Base-by-base conservation (phyloP, 1,284 basidiomycete species). In the Malassezia globosa region DNA sequence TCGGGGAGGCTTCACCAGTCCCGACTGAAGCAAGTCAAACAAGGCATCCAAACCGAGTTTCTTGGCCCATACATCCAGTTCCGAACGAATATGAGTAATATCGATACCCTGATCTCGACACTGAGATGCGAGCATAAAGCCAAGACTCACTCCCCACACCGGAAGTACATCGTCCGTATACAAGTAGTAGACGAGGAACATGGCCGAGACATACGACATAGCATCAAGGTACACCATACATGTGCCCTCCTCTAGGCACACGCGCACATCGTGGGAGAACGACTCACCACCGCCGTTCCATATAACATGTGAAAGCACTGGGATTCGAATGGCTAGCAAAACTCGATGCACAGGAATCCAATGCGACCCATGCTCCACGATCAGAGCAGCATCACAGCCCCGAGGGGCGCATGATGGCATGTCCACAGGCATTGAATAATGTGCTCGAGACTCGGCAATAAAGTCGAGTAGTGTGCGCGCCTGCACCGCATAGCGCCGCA, bases 91-190 rank as follows among this genome's bases (percentile, higher is more conserved):
- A 0, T 60, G 66, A 46, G 74, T 74, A 2, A 86, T 72, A 48
- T 90, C 83, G 7, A 72, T 55, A 71, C 82, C 87, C 75, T 38
- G 77, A 73, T 16, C 18, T 1, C 60, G 60, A 14, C 78, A 72
- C 5, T 75, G 69, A 4, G 65, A 65, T 37, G 76, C 75, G 2
- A 84, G 73, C 1, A 75, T 72, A 1, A 74, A 64, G 1, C 76
- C 75, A 8, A 95, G 76, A 10, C 87, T 81, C 10, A 78, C 76
- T 63, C 95, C 89, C 87, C 88, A 94, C 5, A 92, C 68, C 0
- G 87, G 80, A 6, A 85, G 77, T 0, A 90, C 71, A 23, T 82
- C 79, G 69, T 96, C 90, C 2, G 85, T 80, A 73, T 96, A 96
- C 10, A 96, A 69, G 66, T 92, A 96, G 39, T 83, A 79, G 14